Percentiles rank a stretch among this genome's conserved stretches.
phyloP scores from a whole-genome alignment of 2,329 filamentous ascomycete species.

The Thermomyces lanuginosus region DNA sequence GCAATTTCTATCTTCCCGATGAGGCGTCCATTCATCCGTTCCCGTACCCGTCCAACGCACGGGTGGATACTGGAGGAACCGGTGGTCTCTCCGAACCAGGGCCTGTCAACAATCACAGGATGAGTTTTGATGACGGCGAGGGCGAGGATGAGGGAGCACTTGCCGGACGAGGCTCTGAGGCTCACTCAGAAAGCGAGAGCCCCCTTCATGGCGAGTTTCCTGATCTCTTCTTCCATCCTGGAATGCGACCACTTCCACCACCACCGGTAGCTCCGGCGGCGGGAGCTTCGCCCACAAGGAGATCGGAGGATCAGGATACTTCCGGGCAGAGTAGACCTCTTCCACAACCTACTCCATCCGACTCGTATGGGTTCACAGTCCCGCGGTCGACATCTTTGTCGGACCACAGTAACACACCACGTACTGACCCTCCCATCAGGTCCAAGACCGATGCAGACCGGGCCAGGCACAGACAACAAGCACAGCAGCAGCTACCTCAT shows the following conservation, averaged over 20 bases:
- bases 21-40: constrained; percentile 43
- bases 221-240: constrained; percentile 88
- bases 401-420: constrained; percentile 64
- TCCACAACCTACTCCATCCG: constrained; percentile 28
- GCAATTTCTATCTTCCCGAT: constrained; percentile 8
- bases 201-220: constrained; percentile 58
- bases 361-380: constrained; percentile 39
- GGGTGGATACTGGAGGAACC: constrained; percentile 78
- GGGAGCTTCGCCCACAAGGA: constrained; percentile 29
- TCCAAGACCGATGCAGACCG: constrained; percentile 87
- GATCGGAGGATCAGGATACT: constrained; percentile 10
- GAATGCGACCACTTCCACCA: constrained; percentile 49
- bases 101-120: constrained; percentile 43
- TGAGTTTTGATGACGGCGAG: constrained; percentile 88
- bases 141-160: constrained; percentile 61
- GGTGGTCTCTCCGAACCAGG: constrained; percentile 68
- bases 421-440: constrained; percentile 63
- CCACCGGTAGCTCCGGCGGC: constrained; percentile 42
- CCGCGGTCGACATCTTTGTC: constrained; percentile 68
- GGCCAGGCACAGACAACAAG: constrained; percentile 36
- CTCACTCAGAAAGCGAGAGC: constrained; percentile 43
- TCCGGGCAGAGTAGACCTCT: constrained; percentile 23
- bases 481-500: constrained; percentile 30
- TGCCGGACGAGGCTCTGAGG: constrained; percentile 33
- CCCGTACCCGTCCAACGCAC: constrained; percentile 40